Evolutionary conservation across 495 filamentous ascomycete species (phyloP).

Genomic region (Penicillium pulvis): DNA sequence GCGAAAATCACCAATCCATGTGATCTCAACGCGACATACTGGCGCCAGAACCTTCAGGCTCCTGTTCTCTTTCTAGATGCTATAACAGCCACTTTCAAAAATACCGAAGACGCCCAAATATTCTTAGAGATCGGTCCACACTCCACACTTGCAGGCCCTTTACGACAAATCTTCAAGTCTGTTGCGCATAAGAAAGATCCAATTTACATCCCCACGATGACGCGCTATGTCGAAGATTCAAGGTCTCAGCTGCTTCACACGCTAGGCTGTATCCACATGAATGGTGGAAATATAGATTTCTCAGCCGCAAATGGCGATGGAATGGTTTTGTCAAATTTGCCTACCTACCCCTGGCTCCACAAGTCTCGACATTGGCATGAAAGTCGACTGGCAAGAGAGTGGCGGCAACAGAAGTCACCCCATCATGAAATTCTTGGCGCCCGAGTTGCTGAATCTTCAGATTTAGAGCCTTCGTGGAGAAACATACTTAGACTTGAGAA

Average conservation of each 20-base stretch:
- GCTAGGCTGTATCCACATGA: slow-evolving; percentile 30
- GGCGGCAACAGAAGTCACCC: slow-evolving; percentile 46
- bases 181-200: slow-evolving; percentile 6
- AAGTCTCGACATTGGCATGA: slow-evolving; percentile 48
- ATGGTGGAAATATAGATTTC: slow-evolving; percentile 25
- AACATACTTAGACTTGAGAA: slow-evolving; percentile 46
- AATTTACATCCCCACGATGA: slow-evolving; percentile 37
- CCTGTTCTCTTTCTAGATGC: slow-evolving; percentile 26
- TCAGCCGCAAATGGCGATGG: slow-evolving; percentile 28
- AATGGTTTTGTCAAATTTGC: slow-evolving; percentile 42
- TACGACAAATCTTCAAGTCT: slow-evolving; percentile 44
- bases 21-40: slow-evolving; percentile 40
- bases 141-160: slow-evolving; percentile 57
- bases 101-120: neutral
- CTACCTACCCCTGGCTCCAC: slow-evolving; percentile 55
- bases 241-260: slow-evolving; percentile 24
- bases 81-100: neutral
- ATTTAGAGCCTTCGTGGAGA: slow-evolving; percentile 52
- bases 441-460: slow-evolving; percentile 37
- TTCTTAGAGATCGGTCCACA: slow-evolving; percentile 68
- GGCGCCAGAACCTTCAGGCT: slow-evolving; percentile 34
- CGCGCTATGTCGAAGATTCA: slow-evolving; percentile 19
- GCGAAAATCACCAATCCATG: slow-evolving; percentile 16
- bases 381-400: slow-evolving; percentile 44
- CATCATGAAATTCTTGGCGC: slow-evolving; percentile 52